phyloP scores from a whole-genome alignment of 495 filamentous ascomycete genomes.

The Aspergillus incahuasiensis region DNA sequence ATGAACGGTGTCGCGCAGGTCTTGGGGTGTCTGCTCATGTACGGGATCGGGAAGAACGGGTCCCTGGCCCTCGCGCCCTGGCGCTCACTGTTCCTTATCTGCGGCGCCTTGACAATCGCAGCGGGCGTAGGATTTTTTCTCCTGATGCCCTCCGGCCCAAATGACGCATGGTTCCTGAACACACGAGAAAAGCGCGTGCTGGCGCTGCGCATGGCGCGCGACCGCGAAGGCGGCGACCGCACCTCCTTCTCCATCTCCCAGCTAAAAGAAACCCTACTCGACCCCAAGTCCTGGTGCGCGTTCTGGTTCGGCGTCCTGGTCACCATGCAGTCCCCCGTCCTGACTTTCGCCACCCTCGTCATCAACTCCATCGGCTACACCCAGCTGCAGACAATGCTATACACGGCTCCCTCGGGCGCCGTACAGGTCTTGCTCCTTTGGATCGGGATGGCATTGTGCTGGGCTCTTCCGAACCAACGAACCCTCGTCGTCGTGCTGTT shows the following conservation, averaged over 20 bases:
- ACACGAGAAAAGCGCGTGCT: conserved; percentile 48
- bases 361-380: conserved; percentile 29
- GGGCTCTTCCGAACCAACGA: conserved; percentile 22
- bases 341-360: conserved; percentile 31
- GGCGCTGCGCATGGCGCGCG: conserved; percentile 48
- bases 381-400: conserved; percentile 29
- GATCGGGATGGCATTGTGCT: conserved; percentile 25
- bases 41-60: conserved; percentile 47
- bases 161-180: conserved; percentile 55
- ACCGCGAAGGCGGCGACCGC: conserved; percentile 59
- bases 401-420: conserved; percentile 29
- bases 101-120: conserved; percentile 48
- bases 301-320: conserved; percentile 41
- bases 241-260: conserved; percentile 52
- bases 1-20: conserved; percentile 54
- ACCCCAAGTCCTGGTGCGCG: conserved; percentile 53
- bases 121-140: conserved; percentile 50
- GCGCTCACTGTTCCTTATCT: conserved; percentile 43
- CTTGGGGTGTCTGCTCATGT: conserved; percentile 50
- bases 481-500: conserved; percentile 19
- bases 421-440: conserved; percentile 29
- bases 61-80: conserved; percentile 34
- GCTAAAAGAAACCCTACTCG: conserved; percentile 49
- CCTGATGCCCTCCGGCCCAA: conserved; percentile 54
- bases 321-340: conserved; percentile 6